Base-by-base conservation (phyloP, 1,139 yeast species). In the Yamadazyma pseudoaaseri region DNA sequence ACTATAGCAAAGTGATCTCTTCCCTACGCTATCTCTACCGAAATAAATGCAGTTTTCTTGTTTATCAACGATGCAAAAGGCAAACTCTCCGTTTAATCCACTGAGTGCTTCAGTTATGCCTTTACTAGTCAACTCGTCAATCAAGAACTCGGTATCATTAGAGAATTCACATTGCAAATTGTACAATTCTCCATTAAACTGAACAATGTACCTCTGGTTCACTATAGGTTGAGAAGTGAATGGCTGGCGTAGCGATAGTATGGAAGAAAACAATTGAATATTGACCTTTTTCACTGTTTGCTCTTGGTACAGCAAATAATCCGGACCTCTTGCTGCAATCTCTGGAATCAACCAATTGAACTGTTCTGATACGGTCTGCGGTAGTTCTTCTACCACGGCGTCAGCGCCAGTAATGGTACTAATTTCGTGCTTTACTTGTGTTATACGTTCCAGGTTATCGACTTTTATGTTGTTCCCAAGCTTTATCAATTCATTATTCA, bases 141-240 rank as follows among this genome's bases (percentile, higher is more conserved):
- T 31, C 8, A 51, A 34, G 26, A 45, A 67, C 9, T 44, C 50
- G 0, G 74, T 70, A 42, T 70, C 73, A 37, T 65, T 69, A 2
- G 46, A 34, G 2, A 42, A 36, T 22, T 60, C 47, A 20, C 83
- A 73, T 23, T 73, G 80, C 1, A 56, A 50, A 45, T 81, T 81
- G 54, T 90, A 90, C 9, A 89, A 61, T 52, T 90, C 97, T 0
- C 97, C 98, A 54, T 92, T 92, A 60, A 83, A 92, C 50, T 86
- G 96, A 43, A 79, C 37, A 49, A 59, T 31, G 39, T 52, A 56
- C 11, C 54, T 55, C 6, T 54, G 58, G 12, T 48, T 48, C 2
- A 33, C 35, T 1, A 59, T 36, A 0, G 97, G 96, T 56, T 92
- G 97, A 16, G 60, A 47, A 0, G 85, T 77, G 45, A 86, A 76